phyloP scores from a whole-genome alignment of 164 flowering plant species.

The Macadamia integrifolia region DNA sequence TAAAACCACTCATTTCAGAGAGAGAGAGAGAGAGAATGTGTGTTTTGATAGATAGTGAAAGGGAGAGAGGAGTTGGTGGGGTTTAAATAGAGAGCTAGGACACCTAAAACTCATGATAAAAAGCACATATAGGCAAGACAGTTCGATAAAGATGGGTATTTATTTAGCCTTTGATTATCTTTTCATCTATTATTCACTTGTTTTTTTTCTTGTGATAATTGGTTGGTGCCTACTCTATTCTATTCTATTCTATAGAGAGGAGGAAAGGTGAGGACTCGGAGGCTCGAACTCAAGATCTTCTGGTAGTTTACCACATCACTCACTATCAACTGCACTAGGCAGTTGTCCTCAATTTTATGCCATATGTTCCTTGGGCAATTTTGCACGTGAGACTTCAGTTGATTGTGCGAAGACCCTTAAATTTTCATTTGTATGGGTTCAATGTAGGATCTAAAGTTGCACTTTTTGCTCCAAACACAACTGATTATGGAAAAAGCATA shows the following conservation, averaged over 20 bases:
- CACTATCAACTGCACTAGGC: no score
- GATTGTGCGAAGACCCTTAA: background rate
- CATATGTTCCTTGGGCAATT: background rate
- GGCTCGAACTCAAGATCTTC: no score
- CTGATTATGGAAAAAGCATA: no score
- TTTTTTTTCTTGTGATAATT: slow-evolving; percentile 4
- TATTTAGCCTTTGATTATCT: slow-evolving; percentile 25
- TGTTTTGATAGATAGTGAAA: slow-evolving; percentile 8
- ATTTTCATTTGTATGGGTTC: no score
- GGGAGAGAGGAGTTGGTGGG: slow-evolving; percentile 14
- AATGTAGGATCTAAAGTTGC: no score
- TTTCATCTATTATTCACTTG: background rate
- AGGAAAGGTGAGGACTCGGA: no score
- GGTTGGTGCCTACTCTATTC: background rate
- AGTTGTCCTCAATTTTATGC: background rate
- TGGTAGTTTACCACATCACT: no score
- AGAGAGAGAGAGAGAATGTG: slow-evolving; percentile 11
- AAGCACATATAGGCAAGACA: slow-evolving; percentile 13
- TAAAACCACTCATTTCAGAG: slow-evolving; percentile 33
- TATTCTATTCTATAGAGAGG: no score
- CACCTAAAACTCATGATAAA: slow-evolving; percentile 13
- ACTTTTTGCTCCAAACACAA: no score
- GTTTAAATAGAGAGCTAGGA: slow-evolving; percentile 40
- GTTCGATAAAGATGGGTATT: slow-evolving; percentile 19
- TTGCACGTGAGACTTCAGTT: background rate